Evolutionary conservation across 1,284 basidiomycete genomes (phyloP), one percentile per base, ranked within the genome.

Genomic region (Boletus smithii): DNA sequence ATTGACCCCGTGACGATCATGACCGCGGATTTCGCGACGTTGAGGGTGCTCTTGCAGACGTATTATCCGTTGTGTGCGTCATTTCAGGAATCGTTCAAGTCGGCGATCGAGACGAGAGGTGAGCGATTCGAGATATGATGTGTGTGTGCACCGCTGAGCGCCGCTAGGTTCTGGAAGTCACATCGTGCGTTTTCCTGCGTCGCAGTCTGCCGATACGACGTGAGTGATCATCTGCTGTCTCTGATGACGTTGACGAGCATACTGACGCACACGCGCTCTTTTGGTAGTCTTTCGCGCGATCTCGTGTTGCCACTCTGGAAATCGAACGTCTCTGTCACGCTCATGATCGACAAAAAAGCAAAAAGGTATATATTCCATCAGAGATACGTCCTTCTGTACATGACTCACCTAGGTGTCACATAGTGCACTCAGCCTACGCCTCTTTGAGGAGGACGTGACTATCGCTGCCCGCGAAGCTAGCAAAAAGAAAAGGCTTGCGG

Each of bases 281-380:
- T 23, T 18, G 50, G 8, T 31, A 91, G 88, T 13, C 73, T 93
- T 33, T 72, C 77, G 13, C 82, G 90, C 57, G 84, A 91, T 38
- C 73, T 97, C 23, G 69, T 86, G 18, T 70, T 97, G 16, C 93
- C 95, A 0, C 78, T 97, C 42, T 97, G 94, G 95, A 92, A 90
- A 69, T 92, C 91, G 1, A 86, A 84, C 53, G 80, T 84, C 14
- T 93, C 90, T 2, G 68, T 95, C 48, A 83, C 86, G 4, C 74
- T 97, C 48, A 93, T 97, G 88, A 83, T 95, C 50, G 92, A 97
- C 69, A 97, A 97, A 69, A 88, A 88, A 59, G 90, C 92, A 29
- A 97, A 97, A 71, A 90, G 85, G 91, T 91, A 70, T 5, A 41
- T 31, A 4, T 39, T 62, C 32, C 22, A 3, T 17, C 17, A 4